Percentiles rank a stretch among this genome's conserved stretches.
Conservation (phyloP, 192 early-diverging fungal species). For the Cladochytrium replicatum region DNA sequence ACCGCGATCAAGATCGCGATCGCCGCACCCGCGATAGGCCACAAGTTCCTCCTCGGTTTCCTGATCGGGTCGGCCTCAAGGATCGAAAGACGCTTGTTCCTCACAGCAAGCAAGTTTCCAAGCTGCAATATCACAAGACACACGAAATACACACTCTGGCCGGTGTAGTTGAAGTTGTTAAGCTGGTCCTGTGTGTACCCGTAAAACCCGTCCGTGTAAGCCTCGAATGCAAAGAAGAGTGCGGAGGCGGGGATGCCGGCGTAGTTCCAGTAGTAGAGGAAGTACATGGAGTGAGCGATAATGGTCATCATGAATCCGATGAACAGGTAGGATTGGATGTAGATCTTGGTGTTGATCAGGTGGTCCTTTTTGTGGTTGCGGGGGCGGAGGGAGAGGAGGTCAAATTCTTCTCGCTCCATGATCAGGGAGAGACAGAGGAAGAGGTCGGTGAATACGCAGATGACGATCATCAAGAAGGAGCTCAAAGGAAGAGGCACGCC, state of each 20-base stretch:
- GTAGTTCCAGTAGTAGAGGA: slow-evolving; percentile 50
- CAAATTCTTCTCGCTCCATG: slow-evolving; percentile 64
- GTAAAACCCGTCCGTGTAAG: slow-evolving; percentile 41
- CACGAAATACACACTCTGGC: slow-evolving; percentile 54
- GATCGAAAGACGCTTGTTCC: slow-evolving; percentile 47
- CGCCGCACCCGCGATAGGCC: slow-evolving; percentile 40
- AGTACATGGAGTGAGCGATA: slow-evolving; percentile 58
- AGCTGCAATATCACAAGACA: slow-evolving; percentile 51
- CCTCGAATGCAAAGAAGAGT: slow-evolving; percentile 46
- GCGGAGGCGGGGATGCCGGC: slow-evolving; percentile 48
- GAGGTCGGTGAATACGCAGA: slow-evolving; percentile 42
- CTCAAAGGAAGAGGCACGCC: slow-evolving; percentile 69
- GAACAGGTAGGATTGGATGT: slow-evolving; percentile 67
- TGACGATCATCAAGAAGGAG: slow-evolving; percentile 44
- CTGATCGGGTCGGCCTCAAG: slow-evolving; percentile 53
- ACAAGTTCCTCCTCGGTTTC: slow-evolving; percentile 47
- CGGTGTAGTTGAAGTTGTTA: slow-evolving; percentile 30
- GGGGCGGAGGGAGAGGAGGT: slow-evolving; percentile 59
- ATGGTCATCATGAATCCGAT: slow-evolving; percentile 61
- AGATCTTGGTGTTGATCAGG: slow-evolving; percentile 55
- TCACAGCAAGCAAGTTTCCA: slow-evolving; percentile 46
- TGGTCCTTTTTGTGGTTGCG: slow-evolving; percentile 58
- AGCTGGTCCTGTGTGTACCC: slow-evolving; percentile 42
- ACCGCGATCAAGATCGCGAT: slow-evolving; percentile 31
- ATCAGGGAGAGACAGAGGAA: slow-evolving; percentile 58